These are phyloP conservation scores for Lactuca saligna DNA, from an alignment of 129 eudicot genomes.

Conservation along the genomic window DNA sequence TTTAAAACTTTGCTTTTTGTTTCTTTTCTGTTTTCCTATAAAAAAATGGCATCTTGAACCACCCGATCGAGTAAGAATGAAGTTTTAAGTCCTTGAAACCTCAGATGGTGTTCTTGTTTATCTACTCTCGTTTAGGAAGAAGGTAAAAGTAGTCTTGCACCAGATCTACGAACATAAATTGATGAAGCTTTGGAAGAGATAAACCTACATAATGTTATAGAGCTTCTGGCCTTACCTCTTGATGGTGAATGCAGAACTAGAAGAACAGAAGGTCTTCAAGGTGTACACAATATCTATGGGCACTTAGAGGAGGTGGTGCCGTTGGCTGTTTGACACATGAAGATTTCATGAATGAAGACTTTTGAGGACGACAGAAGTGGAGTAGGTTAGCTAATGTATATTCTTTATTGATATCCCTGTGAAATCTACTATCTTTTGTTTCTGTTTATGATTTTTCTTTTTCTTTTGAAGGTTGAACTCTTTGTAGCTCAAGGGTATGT, in stretches of 20 bases:
- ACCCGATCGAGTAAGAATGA: background rate
- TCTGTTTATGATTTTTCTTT: conserved; percentile 12
- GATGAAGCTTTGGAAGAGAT: conserved; percentile 96
- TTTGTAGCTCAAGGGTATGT: conserved; percentile 39
- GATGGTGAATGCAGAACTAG: conserved; percentile 59
- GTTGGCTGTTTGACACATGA: conserved; percentile 94
- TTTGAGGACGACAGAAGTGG: conserved; percentile 74
- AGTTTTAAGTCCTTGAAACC: background rate
- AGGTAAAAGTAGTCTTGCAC: conserved; percentile 97
- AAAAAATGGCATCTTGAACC: too few relatives aligned
- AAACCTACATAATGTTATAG: conserved; percentile 75
- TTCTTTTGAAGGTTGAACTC: conserved; percentile 65
- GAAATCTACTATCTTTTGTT: background rate
- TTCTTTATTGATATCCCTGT: conserved; percentile 8
- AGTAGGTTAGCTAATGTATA: conserved; percentile 52
- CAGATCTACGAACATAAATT: conserved; percentile 89
- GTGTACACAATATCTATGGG: conserved; percentile 89
- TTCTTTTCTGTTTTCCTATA: too few relatives aligned
- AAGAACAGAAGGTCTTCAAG: conserved; percentile 93
- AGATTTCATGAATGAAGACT: conserved; percentile 93
- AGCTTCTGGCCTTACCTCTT: conserved; percentile 86
- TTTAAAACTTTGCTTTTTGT: too few relatives aligned
- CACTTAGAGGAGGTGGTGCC: conserved; percentile 99
- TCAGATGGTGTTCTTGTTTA: background rate
- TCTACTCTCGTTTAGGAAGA: conserved; percentile 64